These are phyloP conservation scores for Nectriaceae sp. DNA, from an alignment of 2,329 filamentous ascomycete genomes.

Conservation along the genomic window DNA sequence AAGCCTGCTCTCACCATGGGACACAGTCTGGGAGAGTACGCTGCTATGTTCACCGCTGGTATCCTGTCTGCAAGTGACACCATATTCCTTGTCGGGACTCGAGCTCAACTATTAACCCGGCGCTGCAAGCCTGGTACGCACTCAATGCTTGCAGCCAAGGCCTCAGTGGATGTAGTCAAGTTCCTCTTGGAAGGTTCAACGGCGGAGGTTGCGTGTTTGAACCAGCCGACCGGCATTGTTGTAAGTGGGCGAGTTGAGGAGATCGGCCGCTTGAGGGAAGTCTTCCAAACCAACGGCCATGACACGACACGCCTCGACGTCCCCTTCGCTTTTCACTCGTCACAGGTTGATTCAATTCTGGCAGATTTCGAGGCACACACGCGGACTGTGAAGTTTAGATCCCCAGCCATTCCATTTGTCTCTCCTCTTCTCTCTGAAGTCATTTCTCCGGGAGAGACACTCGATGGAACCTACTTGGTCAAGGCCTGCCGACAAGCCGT, in stretches of 20 bases:
- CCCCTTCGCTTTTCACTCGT: conserved; percentile 56
- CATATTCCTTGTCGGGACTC: conserved; percentile 60
- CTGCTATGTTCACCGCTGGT: conserved; percentile 60
- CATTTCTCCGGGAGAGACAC: conserved; percentile 46
- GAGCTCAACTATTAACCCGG: conserved; percentile 56
- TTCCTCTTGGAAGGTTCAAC: conserved; percentile 34
- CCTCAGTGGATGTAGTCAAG: conserved; percentile 2
- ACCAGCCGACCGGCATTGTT: conserved; percentile 74
- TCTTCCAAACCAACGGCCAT: conserved; percentile 38
- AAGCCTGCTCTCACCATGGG: conserved; percentile 43
- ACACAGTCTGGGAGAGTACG: conserved; percentile 63
- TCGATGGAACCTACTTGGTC: conserved; percentile 61
- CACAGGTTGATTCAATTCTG: conserved; percentile 56
- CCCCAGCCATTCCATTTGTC: conserved; percentile 57
- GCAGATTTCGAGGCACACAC: conserved; percentile 57
- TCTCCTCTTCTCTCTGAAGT: conserved; percentile 64
- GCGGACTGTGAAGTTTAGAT: conserved; percentile 37
- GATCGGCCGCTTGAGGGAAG: conserved; percentile 44
- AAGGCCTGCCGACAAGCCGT: conserved; percentile 65
- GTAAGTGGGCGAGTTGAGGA: conserved; percentile 51
- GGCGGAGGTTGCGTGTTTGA: conserved; percentile 69
- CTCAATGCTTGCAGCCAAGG: conserved; percentile 30
- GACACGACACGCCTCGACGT: conserved; percentile 50
- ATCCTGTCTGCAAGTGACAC: conserved; percentile 61
- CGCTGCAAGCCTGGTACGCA: conserved; percentile 47